A percentile compares a stretch with the other conserved stretches of the same genome.
These are phyloP conservation scores for Cystobasidium onofrii DNA, from an alignment of 768 basidiomycete species.

Conservation along the genomic window DNA sequence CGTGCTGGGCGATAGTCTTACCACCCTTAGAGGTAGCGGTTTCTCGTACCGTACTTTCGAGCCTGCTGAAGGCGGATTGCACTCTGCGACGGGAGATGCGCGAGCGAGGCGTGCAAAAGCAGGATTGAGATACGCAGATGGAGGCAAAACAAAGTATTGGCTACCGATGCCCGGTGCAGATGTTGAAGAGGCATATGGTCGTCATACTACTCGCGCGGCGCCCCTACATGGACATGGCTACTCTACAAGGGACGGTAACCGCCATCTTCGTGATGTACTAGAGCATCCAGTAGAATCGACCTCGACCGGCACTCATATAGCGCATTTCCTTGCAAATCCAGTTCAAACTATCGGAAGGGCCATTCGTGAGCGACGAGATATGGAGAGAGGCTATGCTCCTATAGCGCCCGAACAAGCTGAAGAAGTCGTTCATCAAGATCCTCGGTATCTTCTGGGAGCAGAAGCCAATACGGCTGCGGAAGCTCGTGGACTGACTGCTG, in stretches of 20 bases:
- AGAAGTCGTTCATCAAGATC: conserved; percentile 55
- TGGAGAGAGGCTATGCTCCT: conserved; percentile 64
- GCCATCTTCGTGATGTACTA: conserved; percentile 43
- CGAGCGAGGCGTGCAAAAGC: conserved; percentile 80
- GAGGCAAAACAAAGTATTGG: conserved; percentile 95
- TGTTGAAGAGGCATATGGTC: conserved; percentile 29
- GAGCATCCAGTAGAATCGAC: conserved; percentile 47
- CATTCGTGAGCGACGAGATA: conserved; percentile 46
- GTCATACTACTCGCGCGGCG: conserved; percentile 16
- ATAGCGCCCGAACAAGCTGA: conserved; percentile 59
- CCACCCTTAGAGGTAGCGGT: conserved; percentile 74
- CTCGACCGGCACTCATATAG: conserved; percentile 11
- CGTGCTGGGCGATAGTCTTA: conserved; percentile 72
- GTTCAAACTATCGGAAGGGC: conserved; percentile 44
- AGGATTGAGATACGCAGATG: conserved; percentile 79
- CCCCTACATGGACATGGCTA: neutral
- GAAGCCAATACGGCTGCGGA: conserved; percentile 46
- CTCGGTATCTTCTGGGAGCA: conserved; percentile 32
- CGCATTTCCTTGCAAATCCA: conserved; percentile 43
- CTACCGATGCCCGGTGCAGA: conserved; percentile 57
- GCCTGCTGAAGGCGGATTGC: conserved; percentile 85
- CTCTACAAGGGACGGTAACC: neutral
- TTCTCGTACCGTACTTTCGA: conserved; percentile 96
- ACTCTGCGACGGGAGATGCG: conserved; percentile 63
- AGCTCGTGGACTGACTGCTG: conserved; percentile 42